Base-by-base conservation (phyloP, 2,329 filamentous ascomycete genomes). In the Metarhizium guizhouense region DNA sequence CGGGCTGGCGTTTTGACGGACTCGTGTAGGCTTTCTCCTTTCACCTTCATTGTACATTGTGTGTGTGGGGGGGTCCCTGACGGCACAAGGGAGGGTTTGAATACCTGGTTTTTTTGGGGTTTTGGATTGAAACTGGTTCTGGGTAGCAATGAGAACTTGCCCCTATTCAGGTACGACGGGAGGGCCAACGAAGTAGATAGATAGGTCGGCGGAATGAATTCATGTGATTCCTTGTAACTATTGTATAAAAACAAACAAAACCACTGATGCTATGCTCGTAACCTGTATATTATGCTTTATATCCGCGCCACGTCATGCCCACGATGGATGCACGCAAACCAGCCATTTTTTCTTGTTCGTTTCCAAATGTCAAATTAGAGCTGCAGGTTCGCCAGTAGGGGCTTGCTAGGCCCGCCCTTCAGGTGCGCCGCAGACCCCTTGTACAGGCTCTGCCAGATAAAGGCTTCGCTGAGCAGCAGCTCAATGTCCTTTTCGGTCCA, bases 401-500 rank as follows among this genome's bases (percentile, higher is more conserved):
- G 67, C 47, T 69, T 68, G 43, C 64, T 66, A 7, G 71, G 68
- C 53, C 72, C 76, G 13, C 82, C 81, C 61, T 84, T 81, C 58
- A 99, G 76, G 75, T 99, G 94, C 42, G 94, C 95, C 54, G 90
- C 87, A 10, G 91, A 96, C 52, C 93, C 93, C 65, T 95, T 91
- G 74, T 96, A 99, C 48, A 99, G 76, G 67, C 90, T 96, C 75
- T 99, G 92, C 95, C 94, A 99, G 61, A 99, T 96, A 65, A 94
- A 99, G 3, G 94, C 94, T 74, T 99, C 94, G 67, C 91, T 96
- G 47, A 99, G 78, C 54, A 99, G 77, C 57, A 99, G 80, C 70
- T 97, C 94, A 64, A 99, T 95, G 67, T 99, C 94, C 75, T 97
- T 97, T 69, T 96, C 94, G 1, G 90, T 96, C 94, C 94, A 99